Conservation (phyloP, 345 rosid species). For the Citrus trifoliata region DNA sequence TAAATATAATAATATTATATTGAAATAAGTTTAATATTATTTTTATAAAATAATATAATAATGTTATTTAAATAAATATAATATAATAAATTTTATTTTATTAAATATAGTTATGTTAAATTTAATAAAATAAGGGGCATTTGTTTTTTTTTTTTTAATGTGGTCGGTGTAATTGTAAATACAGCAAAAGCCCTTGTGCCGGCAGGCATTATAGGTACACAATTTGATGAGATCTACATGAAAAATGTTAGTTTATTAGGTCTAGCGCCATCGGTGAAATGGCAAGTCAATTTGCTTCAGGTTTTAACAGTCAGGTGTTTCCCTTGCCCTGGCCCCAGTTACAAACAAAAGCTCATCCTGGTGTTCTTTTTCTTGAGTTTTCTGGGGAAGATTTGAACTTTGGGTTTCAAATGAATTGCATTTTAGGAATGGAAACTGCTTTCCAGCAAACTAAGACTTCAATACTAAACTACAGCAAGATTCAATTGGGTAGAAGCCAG, state of each 20-base stretch:
- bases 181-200: slow-evolving; percentile 74
- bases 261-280: slow-evolving; percentile 35
- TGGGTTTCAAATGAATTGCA: not conserved
- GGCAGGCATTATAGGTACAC: slow-evolving; percentile 63
- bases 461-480: not conserved
- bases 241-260: slow-evolving; percentile 67
- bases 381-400: not conserved
- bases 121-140: slow-evolving; percentile 64
- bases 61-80: too few species aligned
- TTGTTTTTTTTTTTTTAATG: slow-evolving; percentile 46
- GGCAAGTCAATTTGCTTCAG: slow-evolving; percentile 84
- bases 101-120: too few species aligned
- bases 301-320: slow-evolving; percentile 49
- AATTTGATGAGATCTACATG: slow-evolving; percentile 67
- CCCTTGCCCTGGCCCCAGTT: slow-evolving; percentile 71
- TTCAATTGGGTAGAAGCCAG: not conserved
- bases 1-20: too few species aligned
- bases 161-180: slow-evolving; percentile 62
- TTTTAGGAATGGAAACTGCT: not conserved
- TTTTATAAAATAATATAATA: too few species aligned
- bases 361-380: slow-evolving; percentile 32
- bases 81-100: too few species aligned
- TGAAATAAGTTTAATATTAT: too few species aligned
- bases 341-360: slow-evolving; percentile 40
- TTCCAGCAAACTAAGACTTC: not conserved